phyloP scores from a whole-genome alignment of 768 basidiomycete species.

The Suillus brevipes region DNA sequence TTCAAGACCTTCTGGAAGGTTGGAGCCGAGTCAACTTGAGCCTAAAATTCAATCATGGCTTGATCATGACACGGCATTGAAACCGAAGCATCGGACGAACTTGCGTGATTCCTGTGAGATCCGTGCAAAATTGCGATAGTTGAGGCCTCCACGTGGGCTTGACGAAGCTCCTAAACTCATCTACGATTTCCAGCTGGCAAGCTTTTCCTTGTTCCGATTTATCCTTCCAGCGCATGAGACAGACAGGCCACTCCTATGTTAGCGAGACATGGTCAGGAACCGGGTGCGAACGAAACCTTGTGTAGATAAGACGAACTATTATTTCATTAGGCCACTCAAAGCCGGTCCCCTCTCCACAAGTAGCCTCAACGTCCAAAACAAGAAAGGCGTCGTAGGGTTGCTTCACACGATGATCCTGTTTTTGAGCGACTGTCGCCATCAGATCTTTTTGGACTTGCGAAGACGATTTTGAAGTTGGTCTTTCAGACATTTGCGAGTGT shows the following conservation, averaged over 20 bases:
- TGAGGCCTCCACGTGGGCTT: conserved; percentile 82
- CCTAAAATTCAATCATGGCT: conserved; percentile 43
- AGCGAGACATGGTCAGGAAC: conserved; percentile 12
- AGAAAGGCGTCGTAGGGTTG: conserved; percentile 77
- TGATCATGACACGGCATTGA: conserved; percentile 9
- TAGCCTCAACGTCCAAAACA: conserved; percentile 89
- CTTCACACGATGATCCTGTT: conserved; percentile 24
- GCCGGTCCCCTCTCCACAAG: conserved; percentile 62
- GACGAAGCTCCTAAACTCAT: conserved; percentile 88
- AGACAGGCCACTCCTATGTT: conserved; percentile 88
- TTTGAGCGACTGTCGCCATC: conserved; percentile 8
- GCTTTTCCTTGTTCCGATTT: conserved; percentile 50
- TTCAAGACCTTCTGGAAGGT: conserved; percentile 69
- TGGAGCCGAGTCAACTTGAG: conserved; percentile 78
- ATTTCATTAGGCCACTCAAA: conserved; percentile 95
- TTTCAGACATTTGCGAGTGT: conserved; percentile 11
- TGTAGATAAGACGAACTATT: conserved; percentile 59
- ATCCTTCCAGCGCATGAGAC: conserved; percentile 81
- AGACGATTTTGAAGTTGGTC: conserved; percentile 4
- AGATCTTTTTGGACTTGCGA: conserved; percentile 9
- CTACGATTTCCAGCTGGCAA: conserved; percentile 63
- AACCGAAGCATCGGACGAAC: conserved; percentile 44
- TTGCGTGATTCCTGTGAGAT: conserved; percentile 91
- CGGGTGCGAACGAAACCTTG: background rate
- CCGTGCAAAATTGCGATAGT: conserved; percentile 81